Evolutionary conservation across 176 grass and related monocot genomes (phyloP), one percentile per base, ranked within the genome.

Genomic region (bread wheat (Triticum aestivum)): DNA sequence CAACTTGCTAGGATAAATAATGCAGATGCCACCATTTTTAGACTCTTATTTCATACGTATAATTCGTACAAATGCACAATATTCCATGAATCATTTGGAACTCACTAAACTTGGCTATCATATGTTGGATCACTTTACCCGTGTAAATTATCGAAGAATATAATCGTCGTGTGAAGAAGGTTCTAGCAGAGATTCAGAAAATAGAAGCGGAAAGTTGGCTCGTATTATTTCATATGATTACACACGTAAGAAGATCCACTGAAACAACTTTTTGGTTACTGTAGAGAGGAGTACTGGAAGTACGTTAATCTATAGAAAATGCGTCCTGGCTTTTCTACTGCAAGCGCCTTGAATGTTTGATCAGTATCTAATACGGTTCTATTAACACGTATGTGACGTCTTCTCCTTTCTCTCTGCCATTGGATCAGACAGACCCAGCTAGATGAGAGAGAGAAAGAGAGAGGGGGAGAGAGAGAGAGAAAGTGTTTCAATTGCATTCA

Each of bases 301-400:
- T 76, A 76, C 73, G 17, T 75, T 75, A 77, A 62, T 58, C 10
- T 21, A 35, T 67, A 75, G 76, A 89, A 85, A 89, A 85, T 80
- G 61, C 18, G 58, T 32, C 11, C 1, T 61, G 17, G 54, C 54
- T 59, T 59, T 45, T 39, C 65, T n/a, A 0, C 38, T 73, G 82
- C 82, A 26, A 63, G 5, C 30, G 76, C 77, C 17, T 29, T 85
- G 58, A 80, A 75, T 85, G 76, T 52, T 42, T 30, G 45, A 29
- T 51, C 26, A 47, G 84, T 21, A 86, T 42, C 41, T 61, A 52
- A 15, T 29, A 75, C 72, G 72, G 45, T 49, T 75, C 21, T 73
- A 83, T 79, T 44, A 87, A 33, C 79, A 79, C 80, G 89, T 90
- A 79, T 75, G 89, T 90, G 84, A 44, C 23, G 75, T 80, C 88